Evolutionary conservation across 768 basidiomycete species (phyloP).

Genomic region (Lactarius sanguifluus): DNA sequence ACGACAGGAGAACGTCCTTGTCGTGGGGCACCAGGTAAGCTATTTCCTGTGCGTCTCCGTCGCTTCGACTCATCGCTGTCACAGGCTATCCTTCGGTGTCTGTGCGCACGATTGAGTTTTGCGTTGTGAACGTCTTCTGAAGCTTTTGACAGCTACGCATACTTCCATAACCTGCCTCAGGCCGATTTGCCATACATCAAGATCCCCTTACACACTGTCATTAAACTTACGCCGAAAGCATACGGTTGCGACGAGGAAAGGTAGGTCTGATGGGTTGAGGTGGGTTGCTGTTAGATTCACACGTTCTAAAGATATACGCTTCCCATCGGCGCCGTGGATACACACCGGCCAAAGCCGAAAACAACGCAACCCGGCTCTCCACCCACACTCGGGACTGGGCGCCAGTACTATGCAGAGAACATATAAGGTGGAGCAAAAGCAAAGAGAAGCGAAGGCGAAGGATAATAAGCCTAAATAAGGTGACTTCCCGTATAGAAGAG

Average conservation of each 20-base stretch:
- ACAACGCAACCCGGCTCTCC: constrained; percentile 25
- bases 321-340: constrained; percentile 92
- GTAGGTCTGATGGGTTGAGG: constrained; percentile 38
- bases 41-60: constrained; percentile 9
- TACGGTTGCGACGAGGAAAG: constrained; percentile 99
- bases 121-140: constrained; percentile 3
- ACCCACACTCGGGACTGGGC: constrained; percentile 23
- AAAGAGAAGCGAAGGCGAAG: constrained; percentile 11
- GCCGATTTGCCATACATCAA: constrained; percentile 97
- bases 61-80: not conserved
- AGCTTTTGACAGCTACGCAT: constrained; percentile 71
- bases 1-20: constrained; percentile 93
- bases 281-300: not conserved
- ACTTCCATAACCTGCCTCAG: constrained; percentile 91
- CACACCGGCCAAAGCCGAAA: constrained; percentile 69
- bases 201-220: constrained; percentile 95
- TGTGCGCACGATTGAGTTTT: constrained; percentile 45
- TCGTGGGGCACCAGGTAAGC: constrained; percentile 89
- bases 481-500: not conserved
- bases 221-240: constrained; percentile 96
- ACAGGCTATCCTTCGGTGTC: constrained; percentile 75
- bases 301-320: constrained; percentile 64
- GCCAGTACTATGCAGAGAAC: constrained; percentile 32
- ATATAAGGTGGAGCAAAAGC: constrained; percentile 8
- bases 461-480: too few species aligned